Conservation (phyloP, 345 rosid genomes). For the Excoecaria agallocha region DNA sequence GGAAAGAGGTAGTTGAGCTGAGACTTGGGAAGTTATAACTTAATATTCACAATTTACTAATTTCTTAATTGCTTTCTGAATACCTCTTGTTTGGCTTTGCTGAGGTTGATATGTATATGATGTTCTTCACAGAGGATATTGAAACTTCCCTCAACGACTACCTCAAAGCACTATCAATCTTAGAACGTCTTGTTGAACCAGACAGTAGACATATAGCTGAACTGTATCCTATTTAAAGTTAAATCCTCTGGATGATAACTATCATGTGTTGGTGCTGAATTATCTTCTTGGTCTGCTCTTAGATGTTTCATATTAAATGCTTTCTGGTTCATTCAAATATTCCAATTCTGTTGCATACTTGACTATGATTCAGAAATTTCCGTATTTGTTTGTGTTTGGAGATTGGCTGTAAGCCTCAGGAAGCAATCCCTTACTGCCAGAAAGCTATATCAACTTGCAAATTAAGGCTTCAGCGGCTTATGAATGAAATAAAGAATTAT, state of each 20-base stretch:
- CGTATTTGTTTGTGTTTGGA: constrained; percentile 83
- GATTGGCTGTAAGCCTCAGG: constrained; percentile 69
- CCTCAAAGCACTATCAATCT: constrained; percentile 62
- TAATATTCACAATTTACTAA: neutral
- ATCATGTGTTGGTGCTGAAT: neutral
- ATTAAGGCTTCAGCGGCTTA: constrained; percentile 54
- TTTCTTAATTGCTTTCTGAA: neutral
- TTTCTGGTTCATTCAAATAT: neutral
- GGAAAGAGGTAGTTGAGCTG: constrained; percentile 63
- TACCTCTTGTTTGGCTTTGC: constrained; percentile 1
- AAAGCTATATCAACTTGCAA: constrained; percentile 79
- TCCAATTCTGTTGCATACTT: constrained; percentile 28
- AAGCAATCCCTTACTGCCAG: constrained; percentile 77
- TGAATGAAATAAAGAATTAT: constrained; percentile 50
- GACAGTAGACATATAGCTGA: constrained; percentile 83
- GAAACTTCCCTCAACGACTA: constrained; percentile 90
- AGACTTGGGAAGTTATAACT: neutral
- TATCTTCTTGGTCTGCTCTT: neutral
- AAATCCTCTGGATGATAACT: neutral
- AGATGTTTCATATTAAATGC: neutral
- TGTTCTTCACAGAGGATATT: constrained; percentile 65
- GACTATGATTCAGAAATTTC: constrained; percentile 72
- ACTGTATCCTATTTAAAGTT: constrained; percentile 67
- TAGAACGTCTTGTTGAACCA: constrained; percentile 78
- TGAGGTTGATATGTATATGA: constrained; percentile 3